A percentile compares a stretch with the other conserved stretches of the same genome.
Conservation (phyloP, 225 moss, liverwort and hornwort genomes). For the Rhytidiadelphus loreus region DNA sequence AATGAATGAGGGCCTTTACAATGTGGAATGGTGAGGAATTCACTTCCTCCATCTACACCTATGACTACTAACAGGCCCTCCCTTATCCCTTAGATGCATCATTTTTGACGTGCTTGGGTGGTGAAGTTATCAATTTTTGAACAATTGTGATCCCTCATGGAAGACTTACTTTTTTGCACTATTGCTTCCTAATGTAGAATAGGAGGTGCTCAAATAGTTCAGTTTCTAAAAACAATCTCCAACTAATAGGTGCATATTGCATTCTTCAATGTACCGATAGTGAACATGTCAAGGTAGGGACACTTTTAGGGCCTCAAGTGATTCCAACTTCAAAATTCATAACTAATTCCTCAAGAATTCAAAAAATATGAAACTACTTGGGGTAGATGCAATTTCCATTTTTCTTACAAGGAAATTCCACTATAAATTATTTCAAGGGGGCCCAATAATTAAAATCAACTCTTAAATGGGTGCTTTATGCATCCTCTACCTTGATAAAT, state of each 20-base stretch:
- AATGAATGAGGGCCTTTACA: background rate
- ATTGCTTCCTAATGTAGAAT: background rate
- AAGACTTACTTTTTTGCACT: background rate
- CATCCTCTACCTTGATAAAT: background rate
- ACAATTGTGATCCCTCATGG: rapidly evolving
- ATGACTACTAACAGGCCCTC: rapidly evolving
- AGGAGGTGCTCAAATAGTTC: background rate
- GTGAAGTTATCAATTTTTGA: background rate
- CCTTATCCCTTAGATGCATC: rapidly evolving
- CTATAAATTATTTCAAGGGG: rapidly evolving
- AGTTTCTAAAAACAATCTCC: rapidly evolving
- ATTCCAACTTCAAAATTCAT: background rate
- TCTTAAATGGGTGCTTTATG: no score
- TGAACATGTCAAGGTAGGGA: background rate
- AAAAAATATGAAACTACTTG: background rate
- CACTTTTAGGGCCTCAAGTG: rapidly evolving
- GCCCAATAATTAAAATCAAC: background rate
- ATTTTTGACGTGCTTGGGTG: rapidly evolving
- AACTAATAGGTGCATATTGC: background rate
- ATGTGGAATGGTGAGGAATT: rapidly evolving
- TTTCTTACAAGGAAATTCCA: background rate
- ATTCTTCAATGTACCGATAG: background rate
- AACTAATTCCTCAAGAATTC: background rate
- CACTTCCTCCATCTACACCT: rapidly evolving
- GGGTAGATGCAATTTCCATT: background rate